Conservation (phyloP, 345 rosid species). For the Camelina neglecta region DNA sequence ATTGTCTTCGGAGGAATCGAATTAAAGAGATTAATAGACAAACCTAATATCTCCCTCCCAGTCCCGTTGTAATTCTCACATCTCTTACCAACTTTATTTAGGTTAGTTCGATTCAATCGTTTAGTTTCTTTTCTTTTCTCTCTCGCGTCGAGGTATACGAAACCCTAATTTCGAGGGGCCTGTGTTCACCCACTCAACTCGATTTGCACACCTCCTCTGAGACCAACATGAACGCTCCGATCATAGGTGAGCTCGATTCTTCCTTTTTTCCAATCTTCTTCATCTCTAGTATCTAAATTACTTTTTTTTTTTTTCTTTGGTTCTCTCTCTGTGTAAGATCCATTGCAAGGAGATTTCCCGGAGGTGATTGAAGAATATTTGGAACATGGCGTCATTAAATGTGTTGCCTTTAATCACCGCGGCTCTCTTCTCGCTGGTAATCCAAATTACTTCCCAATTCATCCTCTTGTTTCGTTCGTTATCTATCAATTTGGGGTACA, state of each 20-base stretch:
- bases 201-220: not conserved
- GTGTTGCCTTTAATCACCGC: constrained; percentile 95
- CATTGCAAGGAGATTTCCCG: constrained; percentile 98
- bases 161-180: constrained; percentile 33
- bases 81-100: not conserved
- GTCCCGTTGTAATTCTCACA: not conserved
- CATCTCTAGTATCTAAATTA: not conserved
- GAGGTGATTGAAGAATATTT: constrained; percentile 97
- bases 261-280: not conserved
- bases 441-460: not conserved
- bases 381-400: constrained; percentile 93
- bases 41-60: constrained; percentile 14
- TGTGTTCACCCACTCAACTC: not conserved
- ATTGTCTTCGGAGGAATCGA: not conserved
- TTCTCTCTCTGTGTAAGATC: constrained; percentile 53
- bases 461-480: constrained; percentile 2
- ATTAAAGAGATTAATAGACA: not conserved
- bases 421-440: constrained; percentile 96
- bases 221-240: constrained; percentile 43
- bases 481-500: not conserved
- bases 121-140: not conserved
- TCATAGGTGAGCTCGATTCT: constrained; percentile 33
- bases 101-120: not conserved
- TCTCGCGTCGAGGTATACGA: not conserved
- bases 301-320: constrained; percentile 4